Evolutionary conservation across 345 rosid genomes (phyloP).

Genomic region (Excoecaria cochinchinensis): DNA sequence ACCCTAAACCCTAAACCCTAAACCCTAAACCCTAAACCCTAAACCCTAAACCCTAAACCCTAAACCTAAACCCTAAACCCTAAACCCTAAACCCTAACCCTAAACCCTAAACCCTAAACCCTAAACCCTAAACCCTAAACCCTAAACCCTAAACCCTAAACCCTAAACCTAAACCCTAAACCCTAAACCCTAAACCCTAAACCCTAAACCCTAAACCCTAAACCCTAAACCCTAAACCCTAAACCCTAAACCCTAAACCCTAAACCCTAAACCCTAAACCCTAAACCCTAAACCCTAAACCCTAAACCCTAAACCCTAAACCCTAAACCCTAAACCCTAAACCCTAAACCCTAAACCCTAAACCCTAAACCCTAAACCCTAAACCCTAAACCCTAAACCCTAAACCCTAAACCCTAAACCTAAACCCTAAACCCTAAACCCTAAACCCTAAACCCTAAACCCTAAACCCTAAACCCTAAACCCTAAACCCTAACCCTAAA

Average conservation of each 20-base stretch:
- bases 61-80: conserved; percentile 10
- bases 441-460: not conserved
- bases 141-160: conserved; percentile 14
- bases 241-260: conserved; percentile 12
- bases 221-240: conserved; percentile 18
- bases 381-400: conserved; percentile 10
- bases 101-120: conserved; percentile 14
- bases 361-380: conserved; percentile 1
- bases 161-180: conserved; percentile 21
- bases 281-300: not conserved
- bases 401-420: conserved; percentile 7
- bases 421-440: not conserved
- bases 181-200: conserved; percentile 4
- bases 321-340: conserved; percentile 13
- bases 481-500: conserved; percentile 16
- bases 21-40: conserved; percentile 9
- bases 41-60: conserved; percentile 16
- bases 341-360: conserved; percentile 24
- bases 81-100: conserved; percentile 8
- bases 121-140: conserved; percentile 12
- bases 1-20: conserved; percentile 12
- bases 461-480: not conserved
- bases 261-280: conserved; percentile 9
- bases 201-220: conserved; percentile 21
- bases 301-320: conserved; percentile 3